Evolutionary conservation across 2,329 filamentous ascomycete genomes (phyloP).

Genomic region (Biscogniauxia mediterranea): DNA sequence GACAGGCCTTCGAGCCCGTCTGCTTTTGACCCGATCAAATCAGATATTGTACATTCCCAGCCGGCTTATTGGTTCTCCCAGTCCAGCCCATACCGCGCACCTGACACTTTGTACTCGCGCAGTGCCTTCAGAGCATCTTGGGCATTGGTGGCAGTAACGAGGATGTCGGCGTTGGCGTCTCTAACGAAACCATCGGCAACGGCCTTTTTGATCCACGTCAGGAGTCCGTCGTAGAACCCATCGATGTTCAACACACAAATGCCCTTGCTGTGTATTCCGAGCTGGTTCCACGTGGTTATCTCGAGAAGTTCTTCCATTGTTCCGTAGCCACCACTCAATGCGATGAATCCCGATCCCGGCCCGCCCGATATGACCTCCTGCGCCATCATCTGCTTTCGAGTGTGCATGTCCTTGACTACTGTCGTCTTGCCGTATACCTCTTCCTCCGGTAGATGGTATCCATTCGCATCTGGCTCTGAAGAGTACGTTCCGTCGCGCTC

Average conservation of each 20-base stretch:
- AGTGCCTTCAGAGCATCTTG: slow-evolving; percentile 71
- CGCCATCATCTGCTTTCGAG: slow-evolving; percentile 91
- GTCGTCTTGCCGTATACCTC: slow-evolving; percentile 77
- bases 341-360: slow-evolving; percentile 83
- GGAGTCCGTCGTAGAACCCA: slow-evolving; percentile 86
- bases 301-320: slow-evolving; percentile 96
- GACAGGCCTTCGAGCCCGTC: background rate
- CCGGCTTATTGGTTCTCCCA: slow-evolving; percentile 56
- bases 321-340: slow-evolving; percentile 81
- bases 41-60: background rate
- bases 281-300: slow-evolving; percentile 89
- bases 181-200: slow-evolving; percentile 77
- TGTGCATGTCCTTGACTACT: slow-evolving; percentile 93
- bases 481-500: slow-evolving; percentile 65
- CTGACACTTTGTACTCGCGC: slow-evolving; percentile 70
- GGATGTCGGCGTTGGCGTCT: slow-evolving; percentile 67
- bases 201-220: slow-evolving; percentile 76
- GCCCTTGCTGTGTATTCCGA: slow-evolving; percentile 82
- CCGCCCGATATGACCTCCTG: slow-evolving; percentile 79
- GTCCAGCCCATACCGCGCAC: slow-evolving; percentile 74
- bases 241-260: slow-evolving; percentile 84
- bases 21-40: background rate
- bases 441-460: slow-evolving; percentile 62
- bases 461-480: slow-evolving; percentile 41
- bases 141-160: slow-evolving; percentile 71